Base-by-base conservation (phyloP, 1,284 basidiomycete species). In the Ustilago xerochloae region DNA sequence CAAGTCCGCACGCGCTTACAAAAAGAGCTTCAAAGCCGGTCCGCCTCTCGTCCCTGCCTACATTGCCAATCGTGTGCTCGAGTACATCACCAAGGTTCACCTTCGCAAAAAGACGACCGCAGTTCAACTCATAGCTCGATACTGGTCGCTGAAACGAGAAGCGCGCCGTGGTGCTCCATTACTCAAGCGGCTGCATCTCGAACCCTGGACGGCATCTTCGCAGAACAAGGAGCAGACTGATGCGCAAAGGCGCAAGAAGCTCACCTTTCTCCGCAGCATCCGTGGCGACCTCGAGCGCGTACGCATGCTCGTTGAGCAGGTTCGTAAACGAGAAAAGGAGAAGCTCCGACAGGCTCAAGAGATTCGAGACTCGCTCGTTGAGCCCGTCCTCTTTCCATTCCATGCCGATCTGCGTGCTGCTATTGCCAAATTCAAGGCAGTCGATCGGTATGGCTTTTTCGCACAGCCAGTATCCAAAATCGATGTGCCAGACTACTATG, bases 101-200 rank as follows among this genome's bases (percentile, higher is more conserved):
- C 86, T 97, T 1, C 87, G 91, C 60, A 93, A 93, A 81, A 93
- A 92, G 81, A 83, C 86, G 3, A 90, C 91, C 32, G 92, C 96
- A 55, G 86, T 98, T 4, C 88, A 90, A 51, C 86, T 91, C 79
- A 87, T 96, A 33, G 95, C 93, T 77, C 89, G 90, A 76, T 99
- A 97, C 83, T 99, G 96, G 96, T 97, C 95, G 82, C 85, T 99
- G 84, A 98, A 99, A 85, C 87, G 96, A 6, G 95, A 99, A 84
- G 92, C 90, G 0, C 89, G 96, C 64, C 87, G 96, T 41, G 97
- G 97, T 3, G 97, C 97, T 2, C 95, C 96, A 2, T 85, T 99
- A 53, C 86, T 99, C 77, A 99, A 98, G 85, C 86, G 97, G 50
- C 85, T 99, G 54, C 95, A 99, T 86, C 87, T 99, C 30, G 96